These are phyloP conservation scores for Penicillium sp. DNA, from an alignment of 2,329 filamentous ascomycete genomes.

Conservation along the genomic window DNA sequence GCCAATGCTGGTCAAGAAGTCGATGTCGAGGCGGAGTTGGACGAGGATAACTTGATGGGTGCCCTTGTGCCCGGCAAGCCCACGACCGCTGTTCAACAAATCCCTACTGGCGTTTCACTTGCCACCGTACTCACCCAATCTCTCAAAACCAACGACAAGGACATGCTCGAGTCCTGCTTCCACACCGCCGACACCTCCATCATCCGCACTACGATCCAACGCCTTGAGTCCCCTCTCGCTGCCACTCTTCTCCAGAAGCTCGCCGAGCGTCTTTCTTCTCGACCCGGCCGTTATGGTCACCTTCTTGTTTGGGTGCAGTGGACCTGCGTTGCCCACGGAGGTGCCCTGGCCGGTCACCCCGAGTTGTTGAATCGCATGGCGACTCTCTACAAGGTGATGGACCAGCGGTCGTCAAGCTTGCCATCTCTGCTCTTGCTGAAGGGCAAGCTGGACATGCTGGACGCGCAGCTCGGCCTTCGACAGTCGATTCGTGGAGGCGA, in stretches of 20 bases:
- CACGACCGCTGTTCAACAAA: constrained; percentile 45
- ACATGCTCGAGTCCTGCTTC: constrained; percentile 87
- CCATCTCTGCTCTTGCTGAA: constrained; percentile 80
- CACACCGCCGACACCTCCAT: constrained; percentile 69
- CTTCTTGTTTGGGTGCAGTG: constrained; percentile 95
- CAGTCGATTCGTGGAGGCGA: constrained; percentile 56
- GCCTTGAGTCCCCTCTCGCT: constrained; percentile 79
- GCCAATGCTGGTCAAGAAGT: constrained; percentile 64
- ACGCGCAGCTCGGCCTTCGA: constrained; percentile 78
- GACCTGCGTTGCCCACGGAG: constrained; percentile 87
- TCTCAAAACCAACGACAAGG: constrained; percentile 82
- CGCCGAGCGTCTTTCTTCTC: constrained; percentile 76
- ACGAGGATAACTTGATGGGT: constrained; percentile 37
- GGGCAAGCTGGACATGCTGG: constrained; percentile 90
- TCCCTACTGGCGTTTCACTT: constrained; percentile 71
- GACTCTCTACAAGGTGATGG: constrained; percentile 77
- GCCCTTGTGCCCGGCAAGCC: constrained; percentile 43
- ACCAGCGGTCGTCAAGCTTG: constrained; percentile 76
- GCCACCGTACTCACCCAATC: constrained; percentile 91
- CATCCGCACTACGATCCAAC: constrained; percentile 82
- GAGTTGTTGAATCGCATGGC: constrained; percentile 71
- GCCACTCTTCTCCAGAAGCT: constrained; percentile 73
- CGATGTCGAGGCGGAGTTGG: constrained; percentile 58
- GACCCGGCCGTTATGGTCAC: constrained; percentile 81
- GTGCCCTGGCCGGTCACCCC: constrained; percentile 80